Base-by-base conservation (phyloP, 352 stramenopile species). In the Phytophthora palmivora region DNA sequence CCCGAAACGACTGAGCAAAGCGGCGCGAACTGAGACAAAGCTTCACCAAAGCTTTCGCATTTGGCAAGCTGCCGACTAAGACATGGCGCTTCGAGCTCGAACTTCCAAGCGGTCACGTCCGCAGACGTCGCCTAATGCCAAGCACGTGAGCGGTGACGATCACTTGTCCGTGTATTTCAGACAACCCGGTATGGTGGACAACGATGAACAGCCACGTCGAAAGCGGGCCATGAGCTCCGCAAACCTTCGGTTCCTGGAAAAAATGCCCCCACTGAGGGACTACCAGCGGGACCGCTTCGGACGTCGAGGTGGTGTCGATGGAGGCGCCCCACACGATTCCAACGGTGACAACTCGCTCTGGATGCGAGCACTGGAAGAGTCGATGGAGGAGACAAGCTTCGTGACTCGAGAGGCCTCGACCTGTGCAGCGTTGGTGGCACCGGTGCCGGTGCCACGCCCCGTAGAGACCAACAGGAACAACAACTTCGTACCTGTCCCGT, bases 351-450 rank as follows among this genome's bases (percentile, higher is more conserved):
- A 54, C 22, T 67, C 72, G 22, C 47, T 81, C 34, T 83, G 82
- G 67, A 84, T 92, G 66, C 52, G 67, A 34, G 84, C 84, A 28
- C 64, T 92, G 33, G 79, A 91, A 58, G 74, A 86, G 39, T 82
- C 79, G 2, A 82, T 92, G 58, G 71, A 85, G 38, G 82, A 89
- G 48, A 87, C 82, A 50, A 89, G 81, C 60, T 89, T 92, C 47
- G 76, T 88, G 34, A 84, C 76, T 0, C 49, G 74, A 10, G 73
- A 84, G 49, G 62, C 74, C 1, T 64, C 71, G 5, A 62, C 70
- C 4, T 49, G 69, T 34, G 77, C 70, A 15, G 79, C 77, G 1
- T 58, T 87, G 16, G 79, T 89, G 15, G 69, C 79, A 9, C 78
- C 78, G 6, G 67, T 70, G 6, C 64, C 72, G 8, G 54, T 69